A percentile compares a stretch with the other conserved stretches of the same genome.
Conservation (phyloP, 768 basidiomycete species). For the Naganishia kalamii region DNA sequence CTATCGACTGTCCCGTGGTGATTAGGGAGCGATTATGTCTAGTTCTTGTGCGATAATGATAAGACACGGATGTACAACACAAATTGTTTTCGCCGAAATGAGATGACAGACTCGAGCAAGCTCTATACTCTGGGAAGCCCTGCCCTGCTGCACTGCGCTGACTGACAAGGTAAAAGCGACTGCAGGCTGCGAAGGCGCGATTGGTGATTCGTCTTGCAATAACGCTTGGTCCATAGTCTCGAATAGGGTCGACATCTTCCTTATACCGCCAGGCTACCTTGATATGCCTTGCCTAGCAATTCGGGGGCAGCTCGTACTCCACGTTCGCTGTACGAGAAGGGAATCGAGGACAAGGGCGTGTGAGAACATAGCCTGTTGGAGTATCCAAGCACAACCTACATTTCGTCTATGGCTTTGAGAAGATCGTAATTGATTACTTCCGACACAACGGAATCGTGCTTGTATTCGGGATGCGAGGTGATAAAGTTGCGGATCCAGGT, state of each 20-base stretch:
- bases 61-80: too few species aligned
- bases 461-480: slow-evolving; percentile 80
- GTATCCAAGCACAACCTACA: slow-evolving; percentile 55
- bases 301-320: slow-evolving; percentile 42
- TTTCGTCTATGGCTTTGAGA: slow-evolving; percentile 77
- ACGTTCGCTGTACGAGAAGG: slow-evolving; percentile 32
- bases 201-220: too few species aligned
- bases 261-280: slow-evolving; percentile 12
- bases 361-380: not conserved
- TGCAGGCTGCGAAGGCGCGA: too few species aligned
- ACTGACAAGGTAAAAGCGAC: too few species aligned
- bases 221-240: too few species aligned
- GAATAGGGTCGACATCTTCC: too few species aligned
- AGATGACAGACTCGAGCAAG: too few species aligned
- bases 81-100: too few species aligned
- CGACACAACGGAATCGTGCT: slow-evolving; percentile 82
- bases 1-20: not conserved
- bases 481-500: slow-evolving; percentile 92
- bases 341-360: not conserved
- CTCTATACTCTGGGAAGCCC: too few species aligned
- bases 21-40: not conserved
- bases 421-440: slow-evolving; percentile 93
- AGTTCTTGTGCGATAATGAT: not conserved
- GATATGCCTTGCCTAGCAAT: slow-evolving; percentile 32
- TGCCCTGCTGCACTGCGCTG: too few species aligned